These are phyloP conservation scores for Torrubiellomyces zombiae DNA, from an alignment of 2,329 filamentous ascomycete species.

Conservation along the genomic window DNA sequence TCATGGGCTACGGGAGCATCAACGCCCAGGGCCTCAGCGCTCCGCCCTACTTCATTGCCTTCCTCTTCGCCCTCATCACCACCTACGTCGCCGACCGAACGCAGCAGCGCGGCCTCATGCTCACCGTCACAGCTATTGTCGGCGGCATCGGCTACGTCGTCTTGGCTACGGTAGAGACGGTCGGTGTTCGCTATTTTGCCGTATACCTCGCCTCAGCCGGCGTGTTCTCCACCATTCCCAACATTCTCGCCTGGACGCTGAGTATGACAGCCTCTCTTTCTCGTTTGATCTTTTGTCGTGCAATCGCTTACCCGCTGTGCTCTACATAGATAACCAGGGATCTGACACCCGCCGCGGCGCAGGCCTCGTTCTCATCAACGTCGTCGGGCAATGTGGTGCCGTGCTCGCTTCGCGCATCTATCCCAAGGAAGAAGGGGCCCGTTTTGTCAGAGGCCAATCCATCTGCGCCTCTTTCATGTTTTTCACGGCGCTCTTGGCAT, in stretches of 20 bases:
- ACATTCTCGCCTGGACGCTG: conserved; percentile 8
- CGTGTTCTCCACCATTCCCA: conserved; percentile 12
- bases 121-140: conserved; percentile 11
- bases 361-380: conserved; percentile 58
- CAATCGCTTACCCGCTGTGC: neutral
- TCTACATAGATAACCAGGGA: conserved; percentile 53
- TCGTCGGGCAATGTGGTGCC: conserved; percentile 61
- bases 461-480: conserved; percentile 9
- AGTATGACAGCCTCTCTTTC: conserved; percentile 2
- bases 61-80: conserved; percentile 14
- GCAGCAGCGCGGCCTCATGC: conserved; percentile 16
- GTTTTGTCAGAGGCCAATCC: conserved; percentile 21
- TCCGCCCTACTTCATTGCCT: conserved; percentile 22
- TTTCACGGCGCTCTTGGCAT: conserved; percentile 6
- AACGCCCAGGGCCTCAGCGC: conserved; percentile 23
- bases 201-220: conserved; percentile 19
- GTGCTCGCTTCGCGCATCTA: conserved; percentile 44
- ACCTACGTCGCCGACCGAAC: conserved; percentile 19
- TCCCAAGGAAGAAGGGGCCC: conserved; percentile 34
- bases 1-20: conserved; percentile 21
- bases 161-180: conserved; percentile 8
- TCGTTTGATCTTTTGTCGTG: neutral
- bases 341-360: conserved; percentile 48
- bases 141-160: conserved; percentile 15
- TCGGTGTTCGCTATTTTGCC: conserved; percentile 17